phyloP scores from a whole-genome alignment of 768 basidiomycete species.

The Podaxis pistillaris region DNA sequence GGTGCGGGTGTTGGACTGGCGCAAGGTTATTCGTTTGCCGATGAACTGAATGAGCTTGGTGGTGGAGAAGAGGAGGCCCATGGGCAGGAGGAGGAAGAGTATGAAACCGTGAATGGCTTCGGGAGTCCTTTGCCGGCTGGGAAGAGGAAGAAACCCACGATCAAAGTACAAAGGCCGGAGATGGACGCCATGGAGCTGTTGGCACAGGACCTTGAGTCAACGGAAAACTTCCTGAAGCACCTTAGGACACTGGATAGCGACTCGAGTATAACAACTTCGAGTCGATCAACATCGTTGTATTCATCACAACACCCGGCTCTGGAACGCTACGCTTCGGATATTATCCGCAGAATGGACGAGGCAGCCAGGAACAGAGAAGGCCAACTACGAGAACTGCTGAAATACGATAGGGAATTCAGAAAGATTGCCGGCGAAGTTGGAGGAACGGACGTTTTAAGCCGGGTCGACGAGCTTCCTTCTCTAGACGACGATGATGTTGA shows the following conservation, averaged over 20 bases:
- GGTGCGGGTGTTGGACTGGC: conserved; percentile 28
- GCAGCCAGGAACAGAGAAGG: conserved; percentile 74
- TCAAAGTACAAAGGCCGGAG: conserved; percentile 25
- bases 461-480: conserved; percentile 50
- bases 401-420: conserved; percentile 77
- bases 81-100: conserved; percentile 9
- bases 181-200: conserved; percentile 74
- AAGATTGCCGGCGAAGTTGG: conserved; percentile 77
- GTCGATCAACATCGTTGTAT: neutral
- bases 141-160: conserved; percentile 26
- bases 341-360: conserved; percentile 77
- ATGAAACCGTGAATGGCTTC: conserved; percentile 23
- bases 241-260: conserved; percentile 69
- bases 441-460: conserved; percentile 68
- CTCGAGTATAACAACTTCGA: conserved; percentile 21
- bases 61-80: conserved; percentile 20
- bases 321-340: conserved; percentile 70
- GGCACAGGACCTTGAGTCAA: conserved; percentile 71
- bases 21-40: conserved; percentile 39
- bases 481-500: conserved; percentile 48
- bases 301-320: conserved; percentile 43
- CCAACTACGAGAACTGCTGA: conserved; percentile 76
- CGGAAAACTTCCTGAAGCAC: conserved; percentile 73
- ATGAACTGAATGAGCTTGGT: conserved; percentile 34
- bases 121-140: conserved; percentile 23